Evolutionary conservation across 768 basidiomycete genomes (phyloP), one percentile per base, ranked within the genome.

Genomic region (Tricholoma matsutake): DNA sequence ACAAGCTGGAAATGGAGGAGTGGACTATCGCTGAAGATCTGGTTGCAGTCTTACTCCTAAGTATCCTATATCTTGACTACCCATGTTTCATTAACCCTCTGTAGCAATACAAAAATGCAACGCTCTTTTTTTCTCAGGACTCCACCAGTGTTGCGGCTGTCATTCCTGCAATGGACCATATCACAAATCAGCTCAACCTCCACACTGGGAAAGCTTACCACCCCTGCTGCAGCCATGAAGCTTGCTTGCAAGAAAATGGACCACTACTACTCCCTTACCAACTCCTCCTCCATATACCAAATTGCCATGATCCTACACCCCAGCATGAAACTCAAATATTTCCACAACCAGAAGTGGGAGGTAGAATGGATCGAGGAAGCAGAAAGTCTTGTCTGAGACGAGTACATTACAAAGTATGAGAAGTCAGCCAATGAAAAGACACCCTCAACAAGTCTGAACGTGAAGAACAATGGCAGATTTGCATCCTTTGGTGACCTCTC

Each of bases 31-130:
- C 70, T 0, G 49, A 56, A n/a, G 65, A 76, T 35, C 56, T 78
- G 4, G 29, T 53, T 0, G 59, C 64, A 10, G 54, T 69, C 14
- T 62, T 74, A 4, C 64, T 67, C 59, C 67, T 74, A 61, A 8
- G 66, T 66, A 29, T 52, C 14, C 35, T 11, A 34, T 11, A 34
- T 35, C 11, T 1, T 13, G 1, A 35, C 35, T 13, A n/a, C n/a
- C n/a, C n/a, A n/a, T n/a, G n/a, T n/a, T n/a, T n/a, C n/a, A n/a
- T n/a, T n/a, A n/a, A 4, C 10, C 35, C 10, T 35, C 10, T 37
- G 45, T n/a, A 76, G 73, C 60, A 68, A n/a, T 64, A 73, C 54
- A 75, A 76, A 55, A 67, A 75, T n/a, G 65, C 69, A 0, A 76
- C 65, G 1, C 57, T 67, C 0, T 75, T 58, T 53, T 76, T 75